A percentile compares a stretch with the other conserved stretches of the same genome.
These are phyloP conservation scores for Melaleuca alternifolia DNA, from an alignment of 345 rosid genomes.

Conservation along the genomic window DNA sequence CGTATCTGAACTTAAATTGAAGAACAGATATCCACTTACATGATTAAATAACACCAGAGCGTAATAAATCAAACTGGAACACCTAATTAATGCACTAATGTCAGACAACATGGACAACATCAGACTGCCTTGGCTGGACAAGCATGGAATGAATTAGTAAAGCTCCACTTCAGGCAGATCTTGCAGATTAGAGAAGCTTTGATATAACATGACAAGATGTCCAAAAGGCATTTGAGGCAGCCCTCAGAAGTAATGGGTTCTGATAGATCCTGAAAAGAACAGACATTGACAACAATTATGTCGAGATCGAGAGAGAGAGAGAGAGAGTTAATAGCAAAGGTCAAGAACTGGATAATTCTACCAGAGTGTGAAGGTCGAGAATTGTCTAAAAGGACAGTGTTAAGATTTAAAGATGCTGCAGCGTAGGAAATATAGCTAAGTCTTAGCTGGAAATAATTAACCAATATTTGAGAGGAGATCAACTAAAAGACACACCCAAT, in stretches of 20 bases:
- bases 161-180: background rate
- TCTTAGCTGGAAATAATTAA: background rate
- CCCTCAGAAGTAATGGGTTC: conserved; percentile 67
- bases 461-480: background rate
- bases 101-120: background rate
- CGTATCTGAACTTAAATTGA: background rate
- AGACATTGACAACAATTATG: background rate
- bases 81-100: background rate
- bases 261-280: conserved; percentile 67
- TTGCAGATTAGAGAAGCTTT: conserved; percentile 55
- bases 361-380: background rate
- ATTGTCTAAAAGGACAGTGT: background rate
- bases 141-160: conserved; percentile 10
- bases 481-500: conserved; percentile 45
- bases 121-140: conserved; percentile 13
- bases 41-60: background rate
- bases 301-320: background rate
- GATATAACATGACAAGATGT: conserved; percentile 76
- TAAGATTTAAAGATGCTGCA: background rate
- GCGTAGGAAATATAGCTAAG: background rate
- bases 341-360: background rate
- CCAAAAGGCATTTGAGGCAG: conserved; percentile 84
- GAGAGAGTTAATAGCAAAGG: background rate
- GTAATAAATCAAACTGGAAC: background rate
- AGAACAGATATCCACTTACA: conserved; percentile 19